Conservation (phyloP, 371 early-diverging fungal species). For the Lichtheimia hyalospora region DNA sequence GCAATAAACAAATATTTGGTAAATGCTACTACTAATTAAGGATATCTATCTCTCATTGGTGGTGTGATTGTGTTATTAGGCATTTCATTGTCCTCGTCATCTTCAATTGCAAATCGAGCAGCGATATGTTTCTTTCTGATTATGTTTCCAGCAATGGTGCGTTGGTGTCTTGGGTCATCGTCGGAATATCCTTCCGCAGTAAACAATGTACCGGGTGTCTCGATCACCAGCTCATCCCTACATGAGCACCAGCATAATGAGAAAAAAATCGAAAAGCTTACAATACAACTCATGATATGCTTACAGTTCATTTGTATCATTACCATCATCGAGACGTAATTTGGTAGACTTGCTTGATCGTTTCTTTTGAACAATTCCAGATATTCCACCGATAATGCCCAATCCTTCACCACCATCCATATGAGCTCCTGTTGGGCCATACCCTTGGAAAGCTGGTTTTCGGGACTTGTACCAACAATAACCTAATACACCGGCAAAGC, state of each 20-base stretch:
- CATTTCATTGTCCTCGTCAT: slow-evolving; percentile 26
- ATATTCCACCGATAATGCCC: not conserved
- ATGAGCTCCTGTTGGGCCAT: not conserved
- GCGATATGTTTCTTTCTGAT: not conserved
- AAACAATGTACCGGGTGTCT: slow-evolving; percentile 41
- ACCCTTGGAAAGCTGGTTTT: slow-evolving; percentile 2
- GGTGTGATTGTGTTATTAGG: too few relatives aligned
- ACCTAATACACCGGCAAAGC: slow-evolving; percentile 21
- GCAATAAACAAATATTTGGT: too few relatives aligned
- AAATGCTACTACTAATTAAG: too few relatives aligned
- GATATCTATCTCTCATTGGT: too few relatives aligned
- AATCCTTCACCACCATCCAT: not conserved
- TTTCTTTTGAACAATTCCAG: not conserved
- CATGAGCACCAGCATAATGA: not conserved
- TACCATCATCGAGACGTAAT: slow-evolving; percentile 38
- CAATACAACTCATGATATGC: slow-evolving; percentile 4
- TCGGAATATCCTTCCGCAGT: slow-evolving; percentile 40
- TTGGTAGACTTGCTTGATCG: slow-evolving; percentile 13
- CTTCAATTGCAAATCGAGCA: slow-evolving; percentile 25
- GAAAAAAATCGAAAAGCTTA: not conserved
- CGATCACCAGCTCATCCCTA: slow-evolving; percentile 50
- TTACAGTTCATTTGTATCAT: slow-evolving; percentile 51
- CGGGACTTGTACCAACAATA: slow-evolving; percentile 33
- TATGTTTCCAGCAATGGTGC: not conserved
- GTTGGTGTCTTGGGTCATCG: slow-evolving; percentile 10